Base-by-base conservation (phyloP, 1,284 basidiomycete species). In the Moesziomyces parantarcticus region DNA sequence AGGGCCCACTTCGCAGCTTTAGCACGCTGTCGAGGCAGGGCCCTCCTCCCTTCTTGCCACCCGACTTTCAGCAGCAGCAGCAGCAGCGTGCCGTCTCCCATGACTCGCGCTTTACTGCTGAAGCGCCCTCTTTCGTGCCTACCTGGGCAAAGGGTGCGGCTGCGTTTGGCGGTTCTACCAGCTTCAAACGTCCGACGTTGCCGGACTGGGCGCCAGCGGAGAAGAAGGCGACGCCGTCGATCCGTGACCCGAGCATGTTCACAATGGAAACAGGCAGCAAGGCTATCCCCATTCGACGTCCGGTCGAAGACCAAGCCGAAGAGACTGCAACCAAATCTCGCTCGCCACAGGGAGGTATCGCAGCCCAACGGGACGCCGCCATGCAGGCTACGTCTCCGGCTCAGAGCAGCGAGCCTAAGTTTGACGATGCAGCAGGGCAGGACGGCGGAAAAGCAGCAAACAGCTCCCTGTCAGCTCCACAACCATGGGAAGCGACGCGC, bases 51-150 rank as follows among this genome's bases (percentile, higher is more conserved):
- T 76, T 78, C 75, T 39, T 76, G 21, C 49, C 67, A 11, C 45
- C 50, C 8, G 59, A 56, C 29, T 56, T 57, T 14, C 29, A 36
- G 13, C 54, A 50, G 16, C 61, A 36, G 13, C 54, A 50, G 16
- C 61, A 60, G 52, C 64, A 56, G 36, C 60, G 66, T 13, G 50
- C 66, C 10, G 61, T 64, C 4, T 74, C 65, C 3, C 58, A 66
- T 8, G 71, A 60, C 3, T 65, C 65, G 9, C 50, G 55, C 6
- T 73, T 77, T 50, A 68, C 69, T 7, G 54, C 73, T 9, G 47
- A 73, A n/a, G 77, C 76, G 6, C 75, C 73, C 4, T 57, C 73
- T 5, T 80, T 80, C 36, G 65, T 64, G 13, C 78, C 78, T 2
- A 70, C 77, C 0, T 73, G 75, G 71, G 73, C 69, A 1, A 57